These are phyloP conservation scores for Tremellales sp. DNA, from an alignment of 1,284 basidiomycete genomes.

Conservation along the genomic window DNA sequence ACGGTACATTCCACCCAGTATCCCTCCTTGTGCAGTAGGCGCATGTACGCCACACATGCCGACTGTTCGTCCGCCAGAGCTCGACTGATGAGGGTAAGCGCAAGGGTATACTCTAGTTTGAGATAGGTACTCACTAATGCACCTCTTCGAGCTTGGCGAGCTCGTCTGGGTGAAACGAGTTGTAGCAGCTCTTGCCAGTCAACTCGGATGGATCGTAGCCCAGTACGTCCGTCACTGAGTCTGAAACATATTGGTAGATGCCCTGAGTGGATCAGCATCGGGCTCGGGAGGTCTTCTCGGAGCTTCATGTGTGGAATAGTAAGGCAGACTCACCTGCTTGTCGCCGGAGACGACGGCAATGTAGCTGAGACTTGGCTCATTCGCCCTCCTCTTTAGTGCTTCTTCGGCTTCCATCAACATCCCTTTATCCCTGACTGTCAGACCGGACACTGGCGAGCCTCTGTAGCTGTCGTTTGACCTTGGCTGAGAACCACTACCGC, in stretches of 20 bases:
- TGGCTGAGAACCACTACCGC: background rate
- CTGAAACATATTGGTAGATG: constrained; percentile 28
- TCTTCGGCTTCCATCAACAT: background rate
- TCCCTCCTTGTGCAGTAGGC: constrained; percentile 30
- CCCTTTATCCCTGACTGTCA: background rate
- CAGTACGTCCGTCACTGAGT: constrained; percentile 36
- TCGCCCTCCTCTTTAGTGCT: background rate
- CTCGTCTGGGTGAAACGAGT: constrained; percentile 41
- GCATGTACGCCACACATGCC: constrained; percentile 32
- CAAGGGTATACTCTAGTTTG: background rate
- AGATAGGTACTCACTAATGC: constrained; percentile 30
- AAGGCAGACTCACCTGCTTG: background rate
- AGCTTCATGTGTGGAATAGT: background rate
- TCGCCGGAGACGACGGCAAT: background rate
- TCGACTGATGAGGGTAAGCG: constrained; percentile 12
- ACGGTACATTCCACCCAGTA: constrained; percentile 30
- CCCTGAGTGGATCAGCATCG: constrained; percentile 16
- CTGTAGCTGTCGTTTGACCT: background rate
- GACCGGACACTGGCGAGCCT: too few species aligned
- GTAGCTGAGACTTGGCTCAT: background rate
- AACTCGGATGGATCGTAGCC: constrained; percentile 34
- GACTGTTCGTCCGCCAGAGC: constrained; percentile 23
- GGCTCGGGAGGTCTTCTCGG: too few species aligned
- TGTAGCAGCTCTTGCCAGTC: constrained; percentile 27
- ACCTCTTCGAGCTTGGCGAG: constrained; percentile 24